Percentiles rank a stretch among this genome's conserved stretches.
phyloP scores from a whole-genome alignment of 805 yeast species.

The Suhomyces sp. region DNA sequence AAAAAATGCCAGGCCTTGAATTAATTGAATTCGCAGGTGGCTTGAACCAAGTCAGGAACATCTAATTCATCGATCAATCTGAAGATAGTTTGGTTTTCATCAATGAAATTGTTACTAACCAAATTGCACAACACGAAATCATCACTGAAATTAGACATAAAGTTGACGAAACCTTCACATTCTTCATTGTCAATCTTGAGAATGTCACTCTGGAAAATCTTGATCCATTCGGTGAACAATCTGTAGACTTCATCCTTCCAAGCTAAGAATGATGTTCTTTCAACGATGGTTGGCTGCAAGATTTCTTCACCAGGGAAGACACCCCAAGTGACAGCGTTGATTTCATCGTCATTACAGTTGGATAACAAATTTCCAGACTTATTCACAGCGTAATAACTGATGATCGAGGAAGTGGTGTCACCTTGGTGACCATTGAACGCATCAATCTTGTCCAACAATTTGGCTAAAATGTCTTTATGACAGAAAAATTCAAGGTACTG shows the following conservation, averaged over 20 bases:
- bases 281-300: constrained; percentile 94
- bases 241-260: constrained; percentile 96
- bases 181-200: constrained; percentile 29
- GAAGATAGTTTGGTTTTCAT: constrained; percentile 58
- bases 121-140: constrained; percentile 78
- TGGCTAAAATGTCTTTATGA: constrained; percentile 49
- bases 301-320: constrained; percentile 95
- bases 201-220: constrained; percentile 43
- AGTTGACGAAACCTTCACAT: constrained; percentile 32
- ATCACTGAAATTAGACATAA: constrained; percentile 49
- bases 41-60: constrained; percentile 15
- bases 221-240: constrained; percentile 78
- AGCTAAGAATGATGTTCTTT: constrained; percentile 85
- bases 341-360: constrained; percentile 71
- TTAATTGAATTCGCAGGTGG: too few species aligned
- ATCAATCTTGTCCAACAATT: constrained; percentile 43
- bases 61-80: constrained; percentile 43
- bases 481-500: constrained; percentile 86
- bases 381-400: constrained; percentile 78
- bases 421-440: constrained; percentile 36
- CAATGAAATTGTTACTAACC: constrained; percentile 79
- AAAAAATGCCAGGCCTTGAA: background rate
- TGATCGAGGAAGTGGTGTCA: constrained; percentile 43
- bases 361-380: constrained; percentile 57
- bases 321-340: constrained; percentile 98